Base-by-base conservation (phyloP, 2,329 filamentous ascomycete genomes). In the Beauveria scarabaeidicola region DNA sequence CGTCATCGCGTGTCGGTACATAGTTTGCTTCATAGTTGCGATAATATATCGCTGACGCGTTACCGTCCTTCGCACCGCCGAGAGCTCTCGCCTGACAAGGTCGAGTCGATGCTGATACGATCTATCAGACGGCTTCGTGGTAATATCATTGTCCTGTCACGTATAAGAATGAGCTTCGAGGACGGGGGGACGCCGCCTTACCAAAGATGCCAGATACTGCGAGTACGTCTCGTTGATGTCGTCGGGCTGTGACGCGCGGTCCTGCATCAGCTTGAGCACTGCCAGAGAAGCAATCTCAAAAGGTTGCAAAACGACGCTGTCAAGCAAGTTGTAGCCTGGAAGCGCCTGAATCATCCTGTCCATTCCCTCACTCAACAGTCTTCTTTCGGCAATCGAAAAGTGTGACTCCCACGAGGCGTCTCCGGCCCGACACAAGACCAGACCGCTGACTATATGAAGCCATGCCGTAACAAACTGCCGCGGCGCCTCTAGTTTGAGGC, bases 181-280 rank as follows among this genome's bases (percentile, higher is more conserved):
- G 32, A 5, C 5, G 25, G 3, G 25, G 29, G 13, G 56, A 8
- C 36, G 1, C 4, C 17, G 25, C 47, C 72, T 56, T 68, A 78
- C 77, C 41, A 79, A 64, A 2, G 68, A 70, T 43, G 73, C 70
- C 4, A 79, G 68, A 47, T 74, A 77, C 43, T 74, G 69, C 0
- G 73, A 75, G 53, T 79, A 80, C 0, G 73, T 76, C 23, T 73
- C 70, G 41, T 67, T 71, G 17, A 79, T 73, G 29, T 74, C 72
- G 3, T 74, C 69, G 36, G 70, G 69, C 48, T 69, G 70, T 5
- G 69, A 71, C 1, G 73, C 73, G 21, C 69, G 65, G 44, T 79
- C 75, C 47, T 71, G 66, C 1, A 78, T 61, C 36, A 80, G 66
- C 15, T 69, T 70, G 41, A 74, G 62, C 10, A 69, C 69, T 11